Evolutionary conservation across 306 rosid species (phyloP).

Genomic region (Carpinus viminea): DNA sequence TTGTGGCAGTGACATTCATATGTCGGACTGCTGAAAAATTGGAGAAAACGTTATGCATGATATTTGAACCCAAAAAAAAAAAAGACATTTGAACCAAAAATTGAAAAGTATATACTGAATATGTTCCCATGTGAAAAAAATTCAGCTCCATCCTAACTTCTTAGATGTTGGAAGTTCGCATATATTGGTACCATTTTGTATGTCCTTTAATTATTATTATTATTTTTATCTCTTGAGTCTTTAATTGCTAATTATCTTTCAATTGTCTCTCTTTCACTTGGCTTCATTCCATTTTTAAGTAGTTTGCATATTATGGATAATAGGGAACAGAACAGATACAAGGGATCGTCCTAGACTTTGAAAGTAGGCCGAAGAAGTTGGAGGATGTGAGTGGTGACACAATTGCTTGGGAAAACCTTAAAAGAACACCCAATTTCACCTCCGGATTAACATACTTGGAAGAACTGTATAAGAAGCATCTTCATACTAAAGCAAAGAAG

Average conservation of each 20-base stretch:
- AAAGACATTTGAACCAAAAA: too few species aligned
- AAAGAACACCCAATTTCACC: constrained; percentile 25
- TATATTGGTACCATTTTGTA: too few species aligned
- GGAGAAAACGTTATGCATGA: too few species aligned
- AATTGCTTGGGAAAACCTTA: constrained; percentile 30
- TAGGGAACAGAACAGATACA: constrained; percentile 42
- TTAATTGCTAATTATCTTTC: background rate
- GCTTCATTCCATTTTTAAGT: background rate
- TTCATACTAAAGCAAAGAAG: constrained; percentile 29
- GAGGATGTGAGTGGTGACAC: constrained; percentile 16
- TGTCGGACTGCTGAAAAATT: too few species aligned
- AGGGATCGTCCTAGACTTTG: constrained; percentile 58
- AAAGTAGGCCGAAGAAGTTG: background rate
- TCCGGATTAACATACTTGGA: constrained; percentile 33
- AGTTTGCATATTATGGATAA: background rate
- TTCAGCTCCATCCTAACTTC: too few species aligned
- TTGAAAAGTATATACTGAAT: too few species aligned
- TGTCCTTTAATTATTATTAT: too few species aligned
- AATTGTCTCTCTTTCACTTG: background rate
- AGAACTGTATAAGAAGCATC: constrained; percentile 30
- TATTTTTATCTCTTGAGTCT: background rate
- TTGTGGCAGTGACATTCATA: too few species aligned
- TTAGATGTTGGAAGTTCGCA: too few species aligned
- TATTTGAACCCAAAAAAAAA: too few species aligned
- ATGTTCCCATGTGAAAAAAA: too few species aligned